phyloP scores from a whole-genome alignment of 1,139 yeast genomes.

The Chernovozyma sophiae-reginae region DNA sequence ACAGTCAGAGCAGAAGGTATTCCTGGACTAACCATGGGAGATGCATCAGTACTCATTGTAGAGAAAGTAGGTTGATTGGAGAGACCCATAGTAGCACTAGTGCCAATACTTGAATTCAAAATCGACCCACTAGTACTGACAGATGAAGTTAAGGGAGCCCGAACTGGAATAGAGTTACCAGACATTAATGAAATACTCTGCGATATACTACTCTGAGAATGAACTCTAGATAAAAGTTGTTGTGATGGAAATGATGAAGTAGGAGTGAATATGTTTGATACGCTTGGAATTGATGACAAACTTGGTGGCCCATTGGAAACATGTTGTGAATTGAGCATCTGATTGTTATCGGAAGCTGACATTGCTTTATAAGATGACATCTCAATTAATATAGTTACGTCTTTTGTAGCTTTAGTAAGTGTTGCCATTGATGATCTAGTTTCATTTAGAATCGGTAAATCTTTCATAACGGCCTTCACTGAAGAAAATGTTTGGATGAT shows the following conservation, averaged over 20 bases:
- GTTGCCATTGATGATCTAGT: constrained; percentile 77
- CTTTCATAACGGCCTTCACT: constrained; percentile 78
- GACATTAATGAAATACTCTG: neutral
- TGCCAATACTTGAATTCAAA: constrained; percentile 28
- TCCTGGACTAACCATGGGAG: constrained; percentile 18
- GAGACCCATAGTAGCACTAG: constrained; percentile 25
- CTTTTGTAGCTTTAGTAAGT: constrained; percentile 84
- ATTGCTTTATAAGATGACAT: constrained; percentile 40
- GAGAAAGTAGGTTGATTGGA: constrained; percentile 19
- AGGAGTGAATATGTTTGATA: constrained; percentile 34
- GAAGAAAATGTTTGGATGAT: constrained; percentile 79
- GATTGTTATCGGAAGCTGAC: constrained; percentile 18
- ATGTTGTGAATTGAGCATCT: neutral
- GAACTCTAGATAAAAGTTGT: constrained; percentile 11
- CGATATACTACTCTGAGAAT: constrained; percentile 14
- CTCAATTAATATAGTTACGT: constrained; percentile 78
- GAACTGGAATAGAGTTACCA: neutral
- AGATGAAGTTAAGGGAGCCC: constrained; percentile 19
- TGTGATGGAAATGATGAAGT: constrained; percentile 25
- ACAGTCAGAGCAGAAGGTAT: constrained; percentile 30
- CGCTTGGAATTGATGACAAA: constrained; percentile 28
- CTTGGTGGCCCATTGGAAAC: constrained; percentile 18
- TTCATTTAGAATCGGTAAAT: constrained; percentile 74
- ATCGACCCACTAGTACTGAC: no score
- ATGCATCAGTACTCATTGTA: constrained; percentile 7